Percentiles rank a stretch among this genome's conserved stretches.
phyloP scores from a whole-genome alignment of 2,329 filamentous ascomycete species.

The Cadophora luteo-olivacea region DNA sequence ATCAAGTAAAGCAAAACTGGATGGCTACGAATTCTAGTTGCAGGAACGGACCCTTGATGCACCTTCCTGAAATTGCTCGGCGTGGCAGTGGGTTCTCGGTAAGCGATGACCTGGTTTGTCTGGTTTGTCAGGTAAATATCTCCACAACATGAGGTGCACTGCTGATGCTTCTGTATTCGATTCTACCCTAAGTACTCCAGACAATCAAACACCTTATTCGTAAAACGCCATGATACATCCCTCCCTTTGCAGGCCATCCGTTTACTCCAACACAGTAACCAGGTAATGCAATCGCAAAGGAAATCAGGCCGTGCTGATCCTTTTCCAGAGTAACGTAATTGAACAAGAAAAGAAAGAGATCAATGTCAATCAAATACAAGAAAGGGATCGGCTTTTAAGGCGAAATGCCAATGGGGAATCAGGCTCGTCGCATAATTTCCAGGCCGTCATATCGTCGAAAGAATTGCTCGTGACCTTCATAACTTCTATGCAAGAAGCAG shows the following conservation, averaged over 20 bases:
- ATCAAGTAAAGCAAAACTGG: not conserved
- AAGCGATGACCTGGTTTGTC: not conserved
- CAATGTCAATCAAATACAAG: conserved; percentile 20
- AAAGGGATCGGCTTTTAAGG: conserved; percentile 16
- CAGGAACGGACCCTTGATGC: not conserved
- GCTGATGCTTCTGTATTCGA: conserved; percentile 5
- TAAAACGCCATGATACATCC: conserved; percentile 21
- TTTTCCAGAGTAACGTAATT: conserved; percentile 18
- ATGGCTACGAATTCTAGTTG: not conserved
- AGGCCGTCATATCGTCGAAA: conserved; percentile 27
- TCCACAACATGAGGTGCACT: not conserved
- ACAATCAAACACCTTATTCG: conserved; percentile 8
- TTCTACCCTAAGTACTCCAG: conserved; percentile 13
- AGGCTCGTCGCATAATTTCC: not conserved
- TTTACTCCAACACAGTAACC: conserved; percentile 21
- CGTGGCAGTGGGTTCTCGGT: conserved; percentile 1
- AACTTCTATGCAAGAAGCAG: conserved; percentile 19
- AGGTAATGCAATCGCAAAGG: conserved; percentile 18
- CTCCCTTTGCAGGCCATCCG: conserved; percentile 13
- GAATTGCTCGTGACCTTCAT: conserved; percentile 31
- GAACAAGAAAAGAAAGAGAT: conserved; percentile 19
- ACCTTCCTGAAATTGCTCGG: conserved; percentile 1
- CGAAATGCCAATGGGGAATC: not conserved
- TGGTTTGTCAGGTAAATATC: not conserved
- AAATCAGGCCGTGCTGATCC: conserved; percentile 20